Evolutionary conservation across 2,329 filamentous ascomycete genomes (phyloP), one percentile per base, ranked within the genome.

Genomic region (Penicillium sp.): DNA sequence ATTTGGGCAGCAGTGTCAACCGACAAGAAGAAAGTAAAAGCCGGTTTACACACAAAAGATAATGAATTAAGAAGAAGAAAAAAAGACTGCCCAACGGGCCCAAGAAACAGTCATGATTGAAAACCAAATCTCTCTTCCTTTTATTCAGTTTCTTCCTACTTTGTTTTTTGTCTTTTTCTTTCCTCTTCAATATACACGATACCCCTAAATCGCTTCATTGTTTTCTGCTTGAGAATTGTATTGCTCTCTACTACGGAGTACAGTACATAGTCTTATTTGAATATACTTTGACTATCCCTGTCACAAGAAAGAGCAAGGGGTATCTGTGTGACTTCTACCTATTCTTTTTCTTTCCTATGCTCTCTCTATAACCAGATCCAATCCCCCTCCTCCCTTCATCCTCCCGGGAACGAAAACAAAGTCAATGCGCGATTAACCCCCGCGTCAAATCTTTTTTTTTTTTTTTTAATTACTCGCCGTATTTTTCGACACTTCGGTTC

Each of bases 371-470:
- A 3, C 22, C 4, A 25, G 22, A 41, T 25, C 11, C 2, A 36
- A 42, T 8, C 22, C 22, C 22, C 22, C 22, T 25, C 22, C 5
- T 22, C 19, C 6, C 19, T 6, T 6, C 6, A 3, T 6, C 19
- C 22, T 8, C 22, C 22, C 3, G 14, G 8, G 18, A 9, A 41
- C 7, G 28, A 12, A 35, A 28, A 47, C 35, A 14, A 28, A n/a
- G 52, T 54, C 46, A 37, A 48, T 50, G 50, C 47, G 36, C 37
- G 30, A 46, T 10, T 25, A 8, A 28, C 48, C 51, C 52, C 52
- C 52, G 52, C 52, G 52, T 51, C 49, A 14, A n/a, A 40, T 36
- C 29, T 22, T 48, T 51, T 50, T 51, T 50, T 34, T 10, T 35
- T 47, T n/a, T n/a, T n/a, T n/a, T n/a, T n/a, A n/a, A n/a, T n/a